Conservation (phyloP, 768 basidiomycete species). For the Tulasnella sp. region DNA sequence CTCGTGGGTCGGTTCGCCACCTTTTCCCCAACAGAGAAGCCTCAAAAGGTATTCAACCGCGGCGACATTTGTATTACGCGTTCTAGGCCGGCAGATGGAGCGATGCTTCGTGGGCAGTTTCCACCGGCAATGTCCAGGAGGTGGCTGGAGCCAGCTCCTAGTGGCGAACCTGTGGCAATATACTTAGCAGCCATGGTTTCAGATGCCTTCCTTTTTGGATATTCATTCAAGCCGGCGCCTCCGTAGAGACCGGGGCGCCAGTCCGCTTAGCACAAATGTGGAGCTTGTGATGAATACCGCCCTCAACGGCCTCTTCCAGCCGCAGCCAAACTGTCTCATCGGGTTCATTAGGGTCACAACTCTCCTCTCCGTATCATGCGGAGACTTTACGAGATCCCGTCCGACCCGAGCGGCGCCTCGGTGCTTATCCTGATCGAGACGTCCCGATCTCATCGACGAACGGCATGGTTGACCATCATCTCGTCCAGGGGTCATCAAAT, state of each 20-base stretch:
- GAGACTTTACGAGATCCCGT: not conserved
- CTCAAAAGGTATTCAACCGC: not conserved
- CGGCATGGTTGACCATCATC: not conserved
- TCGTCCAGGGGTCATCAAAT: not conserved
- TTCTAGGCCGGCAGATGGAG: not conserved
- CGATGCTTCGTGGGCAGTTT: not conserved
- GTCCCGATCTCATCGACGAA: not conserved
- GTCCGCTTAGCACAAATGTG: not conserved
- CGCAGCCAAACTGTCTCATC: not conserved
- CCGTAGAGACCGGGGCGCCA: not conserved
- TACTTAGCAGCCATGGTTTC: not conserved
- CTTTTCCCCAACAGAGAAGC: not conserved
- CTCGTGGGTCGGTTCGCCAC: not conserved
- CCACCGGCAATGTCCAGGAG: not conserved
- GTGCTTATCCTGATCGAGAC: not conserved
- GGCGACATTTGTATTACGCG: not conserved
- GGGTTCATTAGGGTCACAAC: not conserved
- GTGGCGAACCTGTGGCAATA: not conserved
- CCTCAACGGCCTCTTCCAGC: not conserved
- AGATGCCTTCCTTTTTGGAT: not conserved
- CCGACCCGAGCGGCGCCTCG: not conserved
- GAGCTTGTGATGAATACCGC: not conserved
- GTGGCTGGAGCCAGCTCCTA: not conserved
- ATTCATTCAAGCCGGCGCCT: not conserved
- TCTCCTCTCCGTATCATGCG: not conserved